Conservation (phyloP, 2,329 filamentous ascomycete genomes). For the Xylariaceae sp. region DNA sequence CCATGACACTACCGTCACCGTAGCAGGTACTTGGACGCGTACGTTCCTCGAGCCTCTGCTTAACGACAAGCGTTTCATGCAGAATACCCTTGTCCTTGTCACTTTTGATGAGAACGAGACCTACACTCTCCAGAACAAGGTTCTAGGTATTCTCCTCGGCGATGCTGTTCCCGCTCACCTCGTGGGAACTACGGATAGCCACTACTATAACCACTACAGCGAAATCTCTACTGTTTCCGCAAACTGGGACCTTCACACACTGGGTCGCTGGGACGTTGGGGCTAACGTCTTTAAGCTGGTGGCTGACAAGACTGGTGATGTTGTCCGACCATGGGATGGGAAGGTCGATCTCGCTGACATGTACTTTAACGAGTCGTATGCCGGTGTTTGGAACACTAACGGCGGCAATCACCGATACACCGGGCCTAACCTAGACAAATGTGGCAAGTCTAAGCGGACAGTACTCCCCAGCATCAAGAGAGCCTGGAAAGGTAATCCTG, state of each 20-base stretch:
- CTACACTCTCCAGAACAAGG: constrained; percentile 69
- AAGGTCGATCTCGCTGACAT: constrained; percentile 46
- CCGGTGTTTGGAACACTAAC: constrained; percentile 52
- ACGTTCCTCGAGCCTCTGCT: constrained; percentile 74
- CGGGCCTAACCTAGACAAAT: constrained; percentile 46
- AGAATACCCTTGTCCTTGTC: constrained; percentile 75
- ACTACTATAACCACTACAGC: constrained; percentile 77
- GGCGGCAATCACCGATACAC: constrained; percentile 45
- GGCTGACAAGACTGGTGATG: constrained; percentile 65
- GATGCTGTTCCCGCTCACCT: constrained; percentile 71
- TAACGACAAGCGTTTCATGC: constrained; percentile 71
- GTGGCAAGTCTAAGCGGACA: constrained; percentile 38
- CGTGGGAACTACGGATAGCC: constrained; percentile 69
- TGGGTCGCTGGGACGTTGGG: constrained; percentile 74
- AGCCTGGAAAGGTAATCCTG: constrained; percentile 46
- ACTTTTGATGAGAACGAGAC: constrained; percentile 82
- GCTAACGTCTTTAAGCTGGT: constrained; percentile 72
- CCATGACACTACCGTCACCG: constrained; percentile 74
- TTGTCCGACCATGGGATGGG: constrained; percentile 47
- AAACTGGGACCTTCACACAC: constrained; percentile 73
- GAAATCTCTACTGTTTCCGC: constrained; percentile 69
- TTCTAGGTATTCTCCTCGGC: constrained; percentile 75
- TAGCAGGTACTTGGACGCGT: constrained; percentile 71
- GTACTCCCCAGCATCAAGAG: constrained; percentile 48
- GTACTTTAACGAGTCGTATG: constrained; percentile 61